Evolutionary conservation across 1,284 basidiomycete species (phyloP).

Genomic region (Trichosporon asahii): DNA sequence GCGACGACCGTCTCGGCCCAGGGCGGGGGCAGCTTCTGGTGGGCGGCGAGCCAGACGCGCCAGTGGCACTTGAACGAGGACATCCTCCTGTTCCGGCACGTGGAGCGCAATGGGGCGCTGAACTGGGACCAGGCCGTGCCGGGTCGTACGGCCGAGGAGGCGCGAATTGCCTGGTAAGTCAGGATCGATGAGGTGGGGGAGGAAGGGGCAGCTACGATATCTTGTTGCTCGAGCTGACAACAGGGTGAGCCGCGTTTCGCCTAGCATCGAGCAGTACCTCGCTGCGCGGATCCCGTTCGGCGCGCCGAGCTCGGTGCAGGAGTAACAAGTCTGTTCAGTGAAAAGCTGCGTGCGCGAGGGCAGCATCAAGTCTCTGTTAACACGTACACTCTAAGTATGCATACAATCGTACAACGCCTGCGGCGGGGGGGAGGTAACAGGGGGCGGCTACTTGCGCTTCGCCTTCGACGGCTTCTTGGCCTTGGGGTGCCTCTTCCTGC

Average conservation of each 20-base stretch:
- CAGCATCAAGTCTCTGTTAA: not conserved
- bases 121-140: slow-evolving; percentile 11
- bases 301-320: not conserved
- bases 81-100: slow-evolving; percentile 6
- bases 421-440: not conserved
- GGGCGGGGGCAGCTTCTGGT: not conserved
- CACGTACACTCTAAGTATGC: slow-evolving; percentile 9
- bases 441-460: slow-evolving; percentile 18
- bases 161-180: slow-evolving; percentile 10
- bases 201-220: too few relatives aligned
- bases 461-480: slow-evolving; percentile 28
- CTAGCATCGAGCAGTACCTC: slow-evolving; percentile 3
- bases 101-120: not conserved
- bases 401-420: slow-evolving; percentile 4
- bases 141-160: slow-evolving; percentile 11
- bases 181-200: not conserved
- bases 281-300: slow-evolving; percentile 7
- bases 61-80: slow-evolving; percentile 15
- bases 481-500: slow-evolving; percentile 37
- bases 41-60: not conserved
- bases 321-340: not conserved
- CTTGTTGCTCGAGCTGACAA: too few relatives aligned
- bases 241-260: slow-evolving; percentile 5
- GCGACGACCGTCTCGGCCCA: not conserved
- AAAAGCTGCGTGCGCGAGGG: not conserved